A percentile compares a stretch with the other conserved stretches of the same genome.
phyloP scores from a whole-genome alignment of 2,329 filamentous ascomycete species.

The Monosporascus sp. region DNA sequence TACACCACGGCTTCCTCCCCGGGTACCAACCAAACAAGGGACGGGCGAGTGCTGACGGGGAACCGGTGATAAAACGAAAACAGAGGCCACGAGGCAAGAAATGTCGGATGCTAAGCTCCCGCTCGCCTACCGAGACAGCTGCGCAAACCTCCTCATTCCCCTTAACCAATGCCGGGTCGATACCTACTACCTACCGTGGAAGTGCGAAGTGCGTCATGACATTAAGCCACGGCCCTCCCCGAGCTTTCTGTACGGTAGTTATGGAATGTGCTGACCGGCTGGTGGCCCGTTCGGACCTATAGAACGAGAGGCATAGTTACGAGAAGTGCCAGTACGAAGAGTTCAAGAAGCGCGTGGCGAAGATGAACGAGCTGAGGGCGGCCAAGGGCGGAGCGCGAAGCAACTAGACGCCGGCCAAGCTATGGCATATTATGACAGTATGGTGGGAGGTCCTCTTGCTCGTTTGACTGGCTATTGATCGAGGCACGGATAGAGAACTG shows the following conservation, averaged over 20 bases:
- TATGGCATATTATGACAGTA: no score
- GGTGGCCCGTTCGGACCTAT: conserved; percentile 4
- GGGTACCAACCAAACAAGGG: neutral
- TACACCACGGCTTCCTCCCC: neutral
- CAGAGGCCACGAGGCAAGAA: conserved; percentile 79
- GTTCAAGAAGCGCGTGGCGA: conserved; percentile 96
- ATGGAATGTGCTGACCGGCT: no score
- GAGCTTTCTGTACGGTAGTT: no score
- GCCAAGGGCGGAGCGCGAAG: conserved; percentile 79
- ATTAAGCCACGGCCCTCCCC: neutral
- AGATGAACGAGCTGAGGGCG: conserved; percentile 94
- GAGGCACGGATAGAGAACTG: neutral
- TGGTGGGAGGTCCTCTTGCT: neutral
- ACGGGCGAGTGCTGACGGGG: neutral
- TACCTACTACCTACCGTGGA: conserved; percentile 94
- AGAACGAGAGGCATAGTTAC: conserved; percentile 96
- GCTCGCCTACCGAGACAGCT: conserved; percentile 89
- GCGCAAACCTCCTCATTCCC: conserved; percentile 89
- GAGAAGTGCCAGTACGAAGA: conserved; percentile 99
- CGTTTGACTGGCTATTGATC: neutral
- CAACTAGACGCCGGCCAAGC: conserved; percentile 52
- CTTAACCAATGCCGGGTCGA: conserved; percentile 91
- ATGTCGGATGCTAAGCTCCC: conserved; percentile 90
- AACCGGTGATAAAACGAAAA: conserved; percentile 1
- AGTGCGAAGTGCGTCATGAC: conserved; percentile 73